Evolutionary conservation across 306 rosid species (phyloP), one percentile per base, ranked within the genome.

Genomic region (Carpinus viminea): DNA sequence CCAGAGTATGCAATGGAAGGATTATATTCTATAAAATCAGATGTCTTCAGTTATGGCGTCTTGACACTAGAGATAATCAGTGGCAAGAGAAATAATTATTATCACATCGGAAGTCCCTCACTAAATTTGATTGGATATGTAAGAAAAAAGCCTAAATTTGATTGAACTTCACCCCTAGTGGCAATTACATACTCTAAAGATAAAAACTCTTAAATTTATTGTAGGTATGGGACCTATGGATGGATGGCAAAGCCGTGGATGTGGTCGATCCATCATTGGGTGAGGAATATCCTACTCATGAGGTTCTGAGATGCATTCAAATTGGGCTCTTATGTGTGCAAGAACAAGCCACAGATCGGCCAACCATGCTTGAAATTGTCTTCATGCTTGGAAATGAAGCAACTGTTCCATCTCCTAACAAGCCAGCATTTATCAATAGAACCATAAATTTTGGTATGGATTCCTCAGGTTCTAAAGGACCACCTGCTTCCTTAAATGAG

Each of bases 1-100:
- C 98, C 89, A 0, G 90, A 93, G 28, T 87, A 92, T 62, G 91
- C 92, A 7, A 88, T 93, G 88, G 79, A 87, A 64, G 90, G 93
- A 6, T 16, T 80, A 8, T 88, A 89, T 86, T 93, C 90, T 1
- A 41, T 75, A 4, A 87, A 88, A 15, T 84, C 90, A 1, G 90
- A 90, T 36, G 90, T 85, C 3, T 90, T 85, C 10, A 88, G 94
- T 72, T 93, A 80, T 2, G 95, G 93, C 3, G 84, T 93, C 59
- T 76, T 91, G 45, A 41, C 79, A 6, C 53, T 93, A 47, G 96
- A 93, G 81, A 84, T 93, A 20, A 11, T 91, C 13, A 93, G 85
- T 0, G 86, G 98, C 7, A 87, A 74, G 77, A 93, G 82, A 76
- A 91, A 93, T n/a, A 84, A 80, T 11, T 61, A 86, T 13, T 83